Conservation (phyloP, 257 asterid genomes). For the Linderniella brevidens region DNA sequence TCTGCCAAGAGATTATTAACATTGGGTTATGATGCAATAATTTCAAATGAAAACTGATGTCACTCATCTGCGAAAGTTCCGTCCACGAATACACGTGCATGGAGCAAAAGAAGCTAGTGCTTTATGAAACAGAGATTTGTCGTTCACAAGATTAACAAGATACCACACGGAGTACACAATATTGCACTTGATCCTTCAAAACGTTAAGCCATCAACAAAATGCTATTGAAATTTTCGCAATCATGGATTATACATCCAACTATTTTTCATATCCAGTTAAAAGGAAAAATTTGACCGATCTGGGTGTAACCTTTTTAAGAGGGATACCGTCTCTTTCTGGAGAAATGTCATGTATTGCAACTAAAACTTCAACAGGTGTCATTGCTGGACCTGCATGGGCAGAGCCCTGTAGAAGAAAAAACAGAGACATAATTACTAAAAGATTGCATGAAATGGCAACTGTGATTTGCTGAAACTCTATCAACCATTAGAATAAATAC, state of each 20-base stretch:
- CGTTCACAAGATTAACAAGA: too few species aligned
- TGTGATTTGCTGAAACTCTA: neutral
- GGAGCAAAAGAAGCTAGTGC: too few species aligned
- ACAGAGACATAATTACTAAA: conserved; percentile 5
- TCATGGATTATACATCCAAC: neutral
- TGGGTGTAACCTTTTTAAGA: conserved; percentile 61
- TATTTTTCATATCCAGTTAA: neutral
- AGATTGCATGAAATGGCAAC: conserved; percentile 8
- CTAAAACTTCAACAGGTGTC: conserved; percentile 95
- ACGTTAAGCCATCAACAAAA: too few species aligned
- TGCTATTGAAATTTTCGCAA: neutral
- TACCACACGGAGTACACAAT: too few species aligned
- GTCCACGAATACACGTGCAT: too few species aligned
- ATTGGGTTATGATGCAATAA: too few species aligned
- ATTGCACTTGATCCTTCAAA: too few species aligned
- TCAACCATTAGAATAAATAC: too few species aligned
- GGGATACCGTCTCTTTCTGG: conserved; percentile 85
- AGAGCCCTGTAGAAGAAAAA: conserved; percentile 53
- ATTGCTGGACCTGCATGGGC: conserved; percentile 96
- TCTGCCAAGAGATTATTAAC: conserved; percentile 28
- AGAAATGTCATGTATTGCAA: conserved; percentile 85
- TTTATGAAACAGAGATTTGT: too few species aligned
- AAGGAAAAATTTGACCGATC: conserved; percentile 4
- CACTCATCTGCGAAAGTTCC: too few species aligned
- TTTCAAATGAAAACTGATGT: too few species aligned